Evolutionary conservation across 192 early-diverging fungal genomes (phyloP), one percentile per base, ranked within the genome.

Genomic region (Oehlia diaphana): DNA sequence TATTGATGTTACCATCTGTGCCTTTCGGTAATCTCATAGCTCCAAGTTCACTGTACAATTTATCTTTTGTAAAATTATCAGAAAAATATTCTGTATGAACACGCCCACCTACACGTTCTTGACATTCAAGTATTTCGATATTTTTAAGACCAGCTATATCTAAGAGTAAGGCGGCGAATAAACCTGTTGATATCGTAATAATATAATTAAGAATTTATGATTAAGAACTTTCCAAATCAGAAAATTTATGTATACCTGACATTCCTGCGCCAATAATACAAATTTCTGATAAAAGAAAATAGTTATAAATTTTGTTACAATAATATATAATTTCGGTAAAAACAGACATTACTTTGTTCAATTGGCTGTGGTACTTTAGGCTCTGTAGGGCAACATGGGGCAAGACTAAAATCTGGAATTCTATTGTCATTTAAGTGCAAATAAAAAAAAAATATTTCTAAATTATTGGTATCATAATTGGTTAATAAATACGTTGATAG

Each of bases 31-130:
- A 65, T 47, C 79, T 69, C 79, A 83, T 80, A 3, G 74, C 69
- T 44, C 79, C 82, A 62, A 83, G 53, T 33, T 83, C 82, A 53
- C 77, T 70, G 23, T 83, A 83, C 9, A 44, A 26, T 26, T 49
- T 70, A 4, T 53, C 64, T 13, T 73, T 35, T 4, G 64, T 35
- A 13, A 81, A 53, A n/a, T 77, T 80, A 44, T 16, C 42, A 37
- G 35, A 37, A 83, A 83, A 83, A 49, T 83, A 83, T 6, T 77
- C 14, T 47, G 82, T 83, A 68, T 78, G 74, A 4, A 83, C 63
- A 66, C 80, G 82, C 8, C 82, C 82, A n/a, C 82, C 82, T 6
- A 73, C 33, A 21, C 37, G 39, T 72, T 31, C 23, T 68, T 72
- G 76, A 77, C 37, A 80, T 47, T 83, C 82, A 26, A 83, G 71